phyloP scores from a whole-genome alignment of 176 grass and related monocot species.

The Paspalum notatum region DNA sequence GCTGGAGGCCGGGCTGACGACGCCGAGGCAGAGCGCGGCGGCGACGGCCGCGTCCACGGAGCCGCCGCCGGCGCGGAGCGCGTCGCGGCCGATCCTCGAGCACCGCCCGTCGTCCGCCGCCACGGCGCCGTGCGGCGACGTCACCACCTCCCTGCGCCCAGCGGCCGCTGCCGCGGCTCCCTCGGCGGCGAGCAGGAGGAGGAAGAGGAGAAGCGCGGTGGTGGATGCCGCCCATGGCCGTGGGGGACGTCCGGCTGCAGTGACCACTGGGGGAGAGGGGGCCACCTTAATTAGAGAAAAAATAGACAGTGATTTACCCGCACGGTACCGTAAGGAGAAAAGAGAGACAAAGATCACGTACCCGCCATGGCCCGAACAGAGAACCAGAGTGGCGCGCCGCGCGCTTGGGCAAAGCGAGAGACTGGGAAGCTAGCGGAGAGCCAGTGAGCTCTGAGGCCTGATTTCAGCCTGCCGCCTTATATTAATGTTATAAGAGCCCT shows the following conservation, averaged over 20 bases:
- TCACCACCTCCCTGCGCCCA: constrained; percentile 54
- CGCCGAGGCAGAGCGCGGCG: constrained; percentile 72
- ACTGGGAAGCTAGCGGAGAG: not conserved
- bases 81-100: constrained; percentile 68
- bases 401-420: not conserved
- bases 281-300: not conserved
- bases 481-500: too few relatives aligned
- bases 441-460: too few relatives aligned
- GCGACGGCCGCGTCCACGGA: constrained; percentile 78
- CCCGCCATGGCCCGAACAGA: constrained; percentile 26
- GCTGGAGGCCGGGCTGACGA: constrained; percentile 91
- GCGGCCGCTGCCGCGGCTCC: not conserved
- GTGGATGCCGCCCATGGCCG: not conserved
- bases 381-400: too few relatives aligned
- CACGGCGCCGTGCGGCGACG: constrained; percentile 60
- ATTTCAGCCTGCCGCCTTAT: too few relatives aligned
- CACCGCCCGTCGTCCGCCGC: constrained; percentile 84
- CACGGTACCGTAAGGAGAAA: not conserved
- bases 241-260: constrained; percentile 35
- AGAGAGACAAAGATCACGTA: not conserved
- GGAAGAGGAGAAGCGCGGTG: constrained; percentile 4
- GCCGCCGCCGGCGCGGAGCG: constrained; percentile 60
- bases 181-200: constrained; percentile 6
- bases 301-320: not conserved
- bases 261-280: not conserved